phyloP scores from a whole-genome alignment of 768 basidiomycete species.

The Trametes cingulata region DNA sequence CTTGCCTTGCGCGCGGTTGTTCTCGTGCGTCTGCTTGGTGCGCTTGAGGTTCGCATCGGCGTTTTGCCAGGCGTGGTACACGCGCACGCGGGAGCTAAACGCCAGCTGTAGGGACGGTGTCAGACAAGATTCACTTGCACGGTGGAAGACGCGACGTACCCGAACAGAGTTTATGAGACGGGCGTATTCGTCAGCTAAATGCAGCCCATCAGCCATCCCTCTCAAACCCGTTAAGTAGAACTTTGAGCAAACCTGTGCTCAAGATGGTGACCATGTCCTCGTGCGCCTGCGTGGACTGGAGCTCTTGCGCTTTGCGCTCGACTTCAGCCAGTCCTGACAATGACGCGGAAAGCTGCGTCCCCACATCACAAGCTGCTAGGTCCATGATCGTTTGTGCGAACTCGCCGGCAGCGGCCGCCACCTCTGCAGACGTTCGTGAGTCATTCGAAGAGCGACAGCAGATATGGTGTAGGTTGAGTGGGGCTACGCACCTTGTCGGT shows the following conservation, averaged over 20 bases:
- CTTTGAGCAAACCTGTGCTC: conserved; percentile 56
- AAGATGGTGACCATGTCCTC: conserved; percentile 82
- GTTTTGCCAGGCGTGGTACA: conserved; percentile 78
- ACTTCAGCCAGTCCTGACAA: conserved; percentile 74
- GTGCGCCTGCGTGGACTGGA: conserved; percentile 73
- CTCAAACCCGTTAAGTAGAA: too few species aligned
- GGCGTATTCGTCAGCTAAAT: conserved; percentile 85
- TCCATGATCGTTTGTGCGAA: conserved; percentile 73
- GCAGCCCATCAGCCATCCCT: neutral
- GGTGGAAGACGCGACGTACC: conserved; percentile 37
- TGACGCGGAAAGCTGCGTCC: conserved; percentile 67
- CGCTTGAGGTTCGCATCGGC: conserved; percentile 75
- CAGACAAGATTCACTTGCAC: neutral
- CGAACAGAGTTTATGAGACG: conserved; percentile 85
- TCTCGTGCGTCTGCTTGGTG: conserved; percentile 77
- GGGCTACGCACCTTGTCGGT: conserved; percentile 61
- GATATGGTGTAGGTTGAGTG: too few species aligned
- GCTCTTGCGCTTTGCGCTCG: conserved; percentile 69
- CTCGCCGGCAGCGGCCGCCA: conserved; percentile 71
- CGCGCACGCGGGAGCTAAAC: conserved; percentile 84
- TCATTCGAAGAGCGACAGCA: neutral
- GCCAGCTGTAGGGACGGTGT: conserved; percentile 58
- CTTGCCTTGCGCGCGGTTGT: conserved; percentile 74
- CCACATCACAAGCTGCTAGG: conserved; percentile 75
- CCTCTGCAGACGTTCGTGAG: conserved; percentile 45